Base-by-base conservation (phyloP, 73 alveolate species). In the Effrenium voratum region DNA sequence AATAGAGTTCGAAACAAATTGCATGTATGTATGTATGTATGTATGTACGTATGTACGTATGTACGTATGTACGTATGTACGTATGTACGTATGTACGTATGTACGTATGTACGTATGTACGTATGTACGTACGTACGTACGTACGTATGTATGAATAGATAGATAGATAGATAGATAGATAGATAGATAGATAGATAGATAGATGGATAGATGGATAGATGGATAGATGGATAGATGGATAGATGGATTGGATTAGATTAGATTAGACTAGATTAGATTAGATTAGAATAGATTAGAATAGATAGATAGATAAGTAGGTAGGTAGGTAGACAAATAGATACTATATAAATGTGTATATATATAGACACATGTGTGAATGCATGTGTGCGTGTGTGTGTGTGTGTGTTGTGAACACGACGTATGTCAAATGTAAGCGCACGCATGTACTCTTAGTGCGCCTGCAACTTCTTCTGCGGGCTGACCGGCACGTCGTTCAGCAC, bases 401-500 rank as follows among this genome's bases (percentile, higher is more conserved):
- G 82, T 72, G n/a, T 47, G 10, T 28, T n/a, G 49, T 30, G 40
- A 3, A 72, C 83, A 4, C 83, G 28, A 72, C 0, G 30, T 16
- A 19, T 26, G 28, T 60, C 38, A n/a, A 8, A 10, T 32, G 5
- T 40, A 36, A 16, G 12, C 40, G 15, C n/a, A 19, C 1, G 68
- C 36, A 6, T 60, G 15, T 30, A 22, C 15, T 36, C 41, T 40
- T 5, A 13, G n/a, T 32, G 15, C 13, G 55, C 93, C 80, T 84
- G 93, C 57, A 84, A 30, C 80, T 84, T 84, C 93, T 52, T 38
- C 80, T 84, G 93, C 41, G 93, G 93, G 70, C 70, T 68, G 60
- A 84, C 93, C 19, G 68, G 55, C n/a, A 84, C n/a, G 41, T 47
- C 57, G 16, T 28, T 57, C 80, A 84, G 19, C 45, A 68, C 93